Evolutionary conservation across 768 basidiomycete species (phyloP), one percentile per base, ranked within the genome.

Genomic region (Clitopilus hobsonii): DNA sequence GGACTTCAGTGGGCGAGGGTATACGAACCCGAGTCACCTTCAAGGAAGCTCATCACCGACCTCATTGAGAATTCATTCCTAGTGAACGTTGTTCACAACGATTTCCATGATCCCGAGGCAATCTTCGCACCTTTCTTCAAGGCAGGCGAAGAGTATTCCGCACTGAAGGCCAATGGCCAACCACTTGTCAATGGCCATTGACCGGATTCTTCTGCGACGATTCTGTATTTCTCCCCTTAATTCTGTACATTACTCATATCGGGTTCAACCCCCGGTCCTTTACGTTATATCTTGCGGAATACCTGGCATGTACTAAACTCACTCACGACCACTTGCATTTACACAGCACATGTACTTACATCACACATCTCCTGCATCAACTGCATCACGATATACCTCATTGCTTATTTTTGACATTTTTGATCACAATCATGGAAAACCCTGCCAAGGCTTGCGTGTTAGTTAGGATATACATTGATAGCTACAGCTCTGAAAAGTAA

Each of bases 1-100:
- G 95, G 94, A 5, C 74, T 80, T 41, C 92, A 95, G 71, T 98
- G 95, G 95, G 90, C 92, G 13, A 79, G 83, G 59, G 69, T 94
- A 53, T 97, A 97, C 66, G 91, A 93, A 50, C 72, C 84, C 26
- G 84, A 80, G 28, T 89, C 92, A 0, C 76, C 81, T 2, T 84
- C 91, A 14, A 83, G 86, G 53, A 83, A 86, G 63, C 73, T 95
- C 58, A 88, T 97, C 67, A 71, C 77, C 58, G 80, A 84, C 29
- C 69, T 93, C 65, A 91, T 97, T 88, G 84, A 93, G 55, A 81
- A 80, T 0, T 89, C 77, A 58, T 86, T 84, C 73, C 86, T 98
- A 60, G 93, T 97, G 61, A 97, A 97, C 69, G 88, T 98, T 61
- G 95, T 98, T 24, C 94, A 97, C 70, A 97, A 97, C 73, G 88